Evolutionary conservation across 176 grass and related monocot species (phyloP), one percentile per base, ranked within the genome.

Genomic region (Rhipidocladum racemiflorum): DNA sequence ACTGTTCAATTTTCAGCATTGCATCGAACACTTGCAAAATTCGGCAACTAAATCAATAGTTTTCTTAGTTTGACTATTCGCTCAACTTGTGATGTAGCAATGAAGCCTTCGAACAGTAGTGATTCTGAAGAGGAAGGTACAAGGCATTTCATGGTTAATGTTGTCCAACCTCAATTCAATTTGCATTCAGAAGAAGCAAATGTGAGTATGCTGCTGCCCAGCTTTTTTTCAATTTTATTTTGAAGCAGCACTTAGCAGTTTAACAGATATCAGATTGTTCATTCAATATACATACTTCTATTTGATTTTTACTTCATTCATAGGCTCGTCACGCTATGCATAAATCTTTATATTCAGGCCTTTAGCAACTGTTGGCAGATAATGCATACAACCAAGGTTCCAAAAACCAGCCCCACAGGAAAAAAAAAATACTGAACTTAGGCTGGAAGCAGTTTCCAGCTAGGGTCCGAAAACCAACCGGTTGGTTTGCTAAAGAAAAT

Each of bases 171-270:
- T 68, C 95, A 97, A 66, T 94, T 97, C 92, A 97, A 97, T 88
- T 87, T 97, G 81, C 95, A 97, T 86, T 97, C 95, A 29, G 95
- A 97, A 91, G 95, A 97, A 82, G 90, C 92, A 83, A 97, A 94
- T 88, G 95, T 97, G 87, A 94, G 95, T 89, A 72, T 88, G 70
- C 66, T 70, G 35, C 25, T 20, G 21, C 9, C 50, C 35, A 53
- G 67, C 34, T 76, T 85, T 81, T 77, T 81, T 12, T 13, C 61
- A 56, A 7, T 74, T 74, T 60, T 68, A 73, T 74, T 79, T 65
- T 65, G 12, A n/a, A n/a, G n/a, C n/a, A n/a, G n/a, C n/a, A n/a
- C n/a, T n/a, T n/a, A n/a, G 11, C 70, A 74, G 25, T 71, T 66
- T 38, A 44, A 66, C 12, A 67, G 72, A 74, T 84, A 57, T 74